These are phyloP conservation scores for Russula olivacea DNA, from an alignment of 768 basidiomycete genomes.

Conservation along the genomic window DNA sequence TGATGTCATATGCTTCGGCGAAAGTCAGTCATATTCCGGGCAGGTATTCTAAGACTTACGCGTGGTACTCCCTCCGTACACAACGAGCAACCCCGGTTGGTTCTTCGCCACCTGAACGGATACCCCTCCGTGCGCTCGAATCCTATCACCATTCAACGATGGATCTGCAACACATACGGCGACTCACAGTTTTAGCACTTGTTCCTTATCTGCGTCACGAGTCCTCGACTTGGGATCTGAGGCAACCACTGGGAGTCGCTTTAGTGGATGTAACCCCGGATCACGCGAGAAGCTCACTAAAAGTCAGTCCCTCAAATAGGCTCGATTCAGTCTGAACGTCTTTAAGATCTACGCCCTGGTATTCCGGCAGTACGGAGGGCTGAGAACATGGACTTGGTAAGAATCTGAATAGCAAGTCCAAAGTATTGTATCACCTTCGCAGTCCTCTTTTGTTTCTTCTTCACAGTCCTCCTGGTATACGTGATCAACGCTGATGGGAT, in stretches of 20 bases:
- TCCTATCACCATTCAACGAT: slow-evolving; percentile 37
- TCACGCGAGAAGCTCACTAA: slow-evolving; percentile 50
- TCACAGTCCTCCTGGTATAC: slow-evolving; percentile 29
- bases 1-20: slow-evolving; percentile 62
- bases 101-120: slow-evolving; percentile 55
- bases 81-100: slow-evolving; percentile 47
- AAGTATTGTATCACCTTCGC: slow-evolving; percentile 37
- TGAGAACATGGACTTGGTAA: slow-evolving; percentile 27
- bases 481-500: not conserved
- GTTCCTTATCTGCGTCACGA: slow-evolving; percentile 61
- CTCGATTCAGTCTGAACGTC: slow-evolving; percentile 54
- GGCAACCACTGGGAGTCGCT: slow-evolving; percentile 51
- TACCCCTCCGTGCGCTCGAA: slow-evolving; percentile 63
- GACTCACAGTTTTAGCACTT: slow-evolving; percentile 59
- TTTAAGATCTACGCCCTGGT: slow-evolving; percentile 57
- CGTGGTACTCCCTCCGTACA: slow-evolving; percentile 64
- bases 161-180: slow-evolving; percentile 1
- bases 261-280: not conserved
- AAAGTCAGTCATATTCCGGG: not conserved
- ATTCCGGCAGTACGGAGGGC: slow-evolving; percentile 58
- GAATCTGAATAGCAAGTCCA: no score
- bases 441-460: slow-evolving; percentile 51
- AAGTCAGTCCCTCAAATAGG: slow-evolving; percentile 69
- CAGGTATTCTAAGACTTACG: slow-evolving; percentile 41
- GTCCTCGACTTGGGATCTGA: slow-evolving; percentile 68